phyloP scores from a whole-genome alignment of 169 alveolate species.

The Toxoplasma gondii region DNA sequence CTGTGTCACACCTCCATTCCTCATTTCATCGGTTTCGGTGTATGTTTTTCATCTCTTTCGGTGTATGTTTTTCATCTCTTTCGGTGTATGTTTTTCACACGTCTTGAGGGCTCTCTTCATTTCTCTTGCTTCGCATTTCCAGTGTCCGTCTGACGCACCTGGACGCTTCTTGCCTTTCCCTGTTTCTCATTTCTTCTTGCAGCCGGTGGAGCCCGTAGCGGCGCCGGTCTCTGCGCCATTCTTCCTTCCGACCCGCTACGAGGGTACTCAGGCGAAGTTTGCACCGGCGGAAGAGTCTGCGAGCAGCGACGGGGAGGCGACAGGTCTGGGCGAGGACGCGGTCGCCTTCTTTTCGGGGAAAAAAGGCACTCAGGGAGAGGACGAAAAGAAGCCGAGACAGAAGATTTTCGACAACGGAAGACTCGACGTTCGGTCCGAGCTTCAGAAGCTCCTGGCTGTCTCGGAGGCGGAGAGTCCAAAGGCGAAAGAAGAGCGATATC shows the following conservation, averaged over 20 bases:
- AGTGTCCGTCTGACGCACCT: not conserved
- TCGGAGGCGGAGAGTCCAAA: not conserved
- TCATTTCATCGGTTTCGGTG: no score
- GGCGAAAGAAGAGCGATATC: not conserved
- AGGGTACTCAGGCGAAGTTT: not conserved
- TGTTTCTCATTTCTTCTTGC: not conserved
- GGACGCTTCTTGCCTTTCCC: not conserved
- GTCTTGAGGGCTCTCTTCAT: no score
- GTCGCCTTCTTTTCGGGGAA: conserved; percentile 15
- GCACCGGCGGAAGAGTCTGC: not conserved
- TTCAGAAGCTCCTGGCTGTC: not conserved
- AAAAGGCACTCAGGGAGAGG: not conserved
- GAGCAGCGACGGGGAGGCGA: not conserved
- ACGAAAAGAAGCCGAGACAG: not conserved
- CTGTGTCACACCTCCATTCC: no score
- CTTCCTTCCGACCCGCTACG: conserved; percentile 31
- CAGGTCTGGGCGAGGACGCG: not conserved
- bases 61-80: no score
- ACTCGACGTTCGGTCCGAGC: not conserved
- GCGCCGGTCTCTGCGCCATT: conserved; percentile 5
- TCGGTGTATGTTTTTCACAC: no score
- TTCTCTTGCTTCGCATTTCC: no score
- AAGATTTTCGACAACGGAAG: not conserved
- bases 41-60: no score
- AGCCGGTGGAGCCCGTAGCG: conserved; percentile 38